phyloP scores from a whole-genome alignment of 2,329 filamentous ascomycete genomes.

The Phoma sp. region DNA sequence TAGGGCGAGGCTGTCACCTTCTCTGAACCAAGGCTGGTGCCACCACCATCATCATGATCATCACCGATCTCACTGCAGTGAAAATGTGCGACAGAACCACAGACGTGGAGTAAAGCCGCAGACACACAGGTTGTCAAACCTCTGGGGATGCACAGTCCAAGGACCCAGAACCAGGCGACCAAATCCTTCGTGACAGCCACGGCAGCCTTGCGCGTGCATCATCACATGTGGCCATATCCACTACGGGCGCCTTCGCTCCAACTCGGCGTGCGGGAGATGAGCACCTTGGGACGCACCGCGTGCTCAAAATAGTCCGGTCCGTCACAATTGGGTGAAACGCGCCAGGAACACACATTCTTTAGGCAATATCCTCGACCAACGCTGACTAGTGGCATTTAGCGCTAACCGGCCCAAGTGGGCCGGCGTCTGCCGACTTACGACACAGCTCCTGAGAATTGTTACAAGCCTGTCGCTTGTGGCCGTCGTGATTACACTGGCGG shows the following conservation, averaged over 20 bases:
- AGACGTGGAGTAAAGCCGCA: neutral
- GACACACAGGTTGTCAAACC: conserved; percentile 2
- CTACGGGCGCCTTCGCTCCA: conserved; percentile 9
- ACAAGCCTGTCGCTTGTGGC: conserved; percentile 2
- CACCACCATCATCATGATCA: neutral
- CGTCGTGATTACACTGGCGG: neutral
- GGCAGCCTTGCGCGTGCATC: conserved; percentile 9
- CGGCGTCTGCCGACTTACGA: neutral
- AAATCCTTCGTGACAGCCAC: neutral
- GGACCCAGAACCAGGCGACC: conserved; percentile 13
- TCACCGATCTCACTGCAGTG: neutral
- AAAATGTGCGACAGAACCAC: neutral
- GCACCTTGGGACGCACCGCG: neutral
- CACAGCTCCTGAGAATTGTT: conserved; percentile 5
- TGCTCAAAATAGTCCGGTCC: conserved; percentile 7
- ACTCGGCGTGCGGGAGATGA: conserved; percentile 12
- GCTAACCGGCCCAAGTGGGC: conserved; percentile 8
- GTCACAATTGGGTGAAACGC: conserved; percentile 17
- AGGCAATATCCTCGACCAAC: neutral
- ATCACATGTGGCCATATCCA: conserved; percentile 9
- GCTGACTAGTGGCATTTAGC: conserved; percentile 2
- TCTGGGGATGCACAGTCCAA: neutral
- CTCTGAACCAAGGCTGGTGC: neutral
- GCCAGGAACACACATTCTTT: conserved; percentile 12
- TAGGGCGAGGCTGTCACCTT: conserved; percentile 3